A percentile compares a stretch with the other conserved stretches of the same genome.
These are phyloP conservation scores for Aureobasidium sp. DNA, from an alignment of 2,329 filamentous ascomycete genomes.

Conservation along the genomic window DNA sequence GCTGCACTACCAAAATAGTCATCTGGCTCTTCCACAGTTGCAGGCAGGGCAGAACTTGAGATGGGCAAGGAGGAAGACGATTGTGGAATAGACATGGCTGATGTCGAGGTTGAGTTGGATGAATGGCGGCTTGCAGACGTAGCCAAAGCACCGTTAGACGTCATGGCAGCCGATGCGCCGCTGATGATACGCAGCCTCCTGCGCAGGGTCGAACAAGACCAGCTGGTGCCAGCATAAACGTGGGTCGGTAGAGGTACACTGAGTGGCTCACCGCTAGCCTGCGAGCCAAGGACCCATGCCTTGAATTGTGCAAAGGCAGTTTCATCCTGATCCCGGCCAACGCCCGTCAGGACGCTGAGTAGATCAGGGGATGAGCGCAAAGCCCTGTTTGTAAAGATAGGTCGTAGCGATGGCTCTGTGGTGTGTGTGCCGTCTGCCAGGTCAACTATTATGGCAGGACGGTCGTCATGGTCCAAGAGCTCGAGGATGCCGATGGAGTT, in stretches of 20 bases:
- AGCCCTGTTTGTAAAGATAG: slow-evolving; percentile 61
- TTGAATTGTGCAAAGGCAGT: slow-evolving; percentile 53
- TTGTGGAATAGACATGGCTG: slow-evolving; percentile 4
- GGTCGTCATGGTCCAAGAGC: slow-evolving; percentile 64
- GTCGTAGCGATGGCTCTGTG: slow-evolving; percentile 42
- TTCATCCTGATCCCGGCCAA: slow-evolving; percentile 26
- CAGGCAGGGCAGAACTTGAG: neutral
- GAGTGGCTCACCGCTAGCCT: slow-evolving; percentile 43
- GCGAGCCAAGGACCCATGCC: slow-evolving; percentile 54
- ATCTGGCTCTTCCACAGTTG: slow-evolving; percentile 21
- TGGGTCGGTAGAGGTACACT: slow-evolving; percentile 48
- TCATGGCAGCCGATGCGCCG: slow-evolving; percentile 29
- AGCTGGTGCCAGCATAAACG: slow-evolving; percentile 55
- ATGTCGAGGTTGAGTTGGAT: neutral
- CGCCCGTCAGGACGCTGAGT: slow-evolving; percentile 48
- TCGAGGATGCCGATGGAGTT: slow-evolving; percentile 60
- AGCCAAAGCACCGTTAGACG: neutral
- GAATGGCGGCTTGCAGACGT: neutral
- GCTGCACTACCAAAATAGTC: slow-evolving; percentile 35
- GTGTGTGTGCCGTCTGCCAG: slow-evolving; percentile 50
- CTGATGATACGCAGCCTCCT: slow-evolving; percentile 61
- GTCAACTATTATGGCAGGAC: slow-evolving; percentile 70
- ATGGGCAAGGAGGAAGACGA: neutral
- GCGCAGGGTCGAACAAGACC: slow-evolving; percentile 62
- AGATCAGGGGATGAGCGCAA: slow-evolving; percentile 50